Evolutionary conservation across 192 early-diverging fungal genomes (phyloP).

Genomic region (Coemansia sp.): DNA sequence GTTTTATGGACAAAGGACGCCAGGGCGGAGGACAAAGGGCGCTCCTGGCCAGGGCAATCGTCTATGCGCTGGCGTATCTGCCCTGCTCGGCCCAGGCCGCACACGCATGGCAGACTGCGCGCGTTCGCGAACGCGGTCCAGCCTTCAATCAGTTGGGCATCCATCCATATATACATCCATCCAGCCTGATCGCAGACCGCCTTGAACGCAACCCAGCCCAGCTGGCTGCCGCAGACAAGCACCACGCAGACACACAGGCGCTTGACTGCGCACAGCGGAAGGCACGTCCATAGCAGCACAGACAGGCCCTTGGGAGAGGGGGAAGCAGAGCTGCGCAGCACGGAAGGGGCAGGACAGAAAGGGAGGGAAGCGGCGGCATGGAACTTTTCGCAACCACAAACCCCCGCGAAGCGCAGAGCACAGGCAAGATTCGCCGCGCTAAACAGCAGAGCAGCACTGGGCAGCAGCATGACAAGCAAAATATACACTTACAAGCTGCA

Average conservation of each 20-base stretch:
- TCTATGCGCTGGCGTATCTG: not conserved
- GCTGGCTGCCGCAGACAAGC: not conserved
- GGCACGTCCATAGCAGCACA: not conserved
- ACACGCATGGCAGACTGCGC: too few species aligned
- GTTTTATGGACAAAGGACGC: not conserved
- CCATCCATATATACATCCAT: too few species aligned
- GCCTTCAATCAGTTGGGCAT: too few species aligned
- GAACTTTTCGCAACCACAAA: not conserved
- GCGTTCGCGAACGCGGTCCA: not conserved
- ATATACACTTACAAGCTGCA: slow-evolving; percentile 20
- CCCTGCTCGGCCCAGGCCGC: too few species aligned
- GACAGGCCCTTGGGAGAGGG: not conserved
- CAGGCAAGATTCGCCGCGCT: not conserved
- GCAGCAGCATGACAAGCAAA: slow-evolving; percentile 3
- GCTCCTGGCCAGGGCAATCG: not conserved
- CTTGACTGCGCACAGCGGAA: not conserved
- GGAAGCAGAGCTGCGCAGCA: not conserved
- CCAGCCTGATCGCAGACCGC: not conserved
- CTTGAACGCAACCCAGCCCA: not conserved
- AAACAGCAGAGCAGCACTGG: not conserved
- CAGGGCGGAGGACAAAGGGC: not conserved
- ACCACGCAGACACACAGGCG: not conserved
- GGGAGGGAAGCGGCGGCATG: not conserved
- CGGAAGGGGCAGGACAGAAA: not conserved
- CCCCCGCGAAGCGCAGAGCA: not conserved